Conservation (phyloP, 2,329 filamentous ascomycete genomes). For the Trichoderma atrobrunneum region DNA sequence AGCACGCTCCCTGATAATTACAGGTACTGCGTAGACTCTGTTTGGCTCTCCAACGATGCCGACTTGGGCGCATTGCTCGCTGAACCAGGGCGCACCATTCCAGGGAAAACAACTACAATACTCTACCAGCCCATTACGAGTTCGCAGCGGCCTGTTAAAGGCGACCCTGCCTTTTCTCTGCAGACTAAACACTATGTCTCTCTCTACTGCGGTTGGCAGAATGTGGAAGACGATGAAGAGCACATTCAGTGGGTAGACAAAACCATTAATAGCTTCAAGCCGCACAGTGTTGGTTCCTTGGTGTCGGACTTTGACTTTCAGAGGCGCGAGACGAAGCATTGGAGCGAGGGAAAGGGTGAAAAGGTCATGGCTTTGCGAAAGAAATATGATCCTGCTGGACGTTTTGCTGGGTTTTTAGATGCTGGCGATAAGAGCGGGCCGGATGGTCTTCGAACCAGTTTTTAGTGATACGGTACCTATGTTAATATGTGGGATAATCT, state of each 20-base stretch:
- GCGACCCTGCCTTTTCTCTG: not conserved
- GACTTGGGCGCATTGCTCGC: not conserved
- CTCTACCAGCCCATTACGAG: not conserved
- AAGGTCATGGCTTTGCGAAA: not conserved
- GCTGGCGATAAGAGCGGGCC: not conserved
- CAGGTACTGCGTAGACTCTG: not conserved
- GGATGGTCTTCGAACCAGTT: not conserved
- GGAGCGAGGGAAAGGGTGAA: not conserved
- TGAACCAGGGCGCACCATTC: not conserved
- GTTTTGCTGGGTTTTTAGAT: not conserved
- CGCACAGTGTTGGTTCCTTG: not conserved
- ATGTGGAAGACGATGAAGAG: not conserved
- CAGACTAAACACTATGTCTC: not conserved
- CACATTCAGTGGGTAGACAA: not conserved
- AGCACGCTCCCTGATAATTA: not conserved
- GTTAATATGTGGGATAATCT: not conserved
- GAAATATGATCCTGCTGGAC: not conserved
- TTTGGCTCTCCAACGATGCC: not conserved
- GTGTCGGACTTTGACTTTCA: not conserved
- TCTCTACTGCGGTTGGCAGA: not conserved
- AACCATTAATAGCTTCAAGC: not conserved
- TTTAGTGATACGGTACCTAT: not conserved
- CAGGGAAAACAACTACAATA: not conserved
- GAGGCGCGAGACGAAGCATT: not conserved
- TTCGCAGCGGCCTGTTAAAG: not conserved